A percentile compares a stretch with the other conserved stretches of the same genome.
These are phyloP conservation scores for Casuarina glauca DNA, from an alignment of 306 rosid genomes.

Conservation along the genomic window DNA sequence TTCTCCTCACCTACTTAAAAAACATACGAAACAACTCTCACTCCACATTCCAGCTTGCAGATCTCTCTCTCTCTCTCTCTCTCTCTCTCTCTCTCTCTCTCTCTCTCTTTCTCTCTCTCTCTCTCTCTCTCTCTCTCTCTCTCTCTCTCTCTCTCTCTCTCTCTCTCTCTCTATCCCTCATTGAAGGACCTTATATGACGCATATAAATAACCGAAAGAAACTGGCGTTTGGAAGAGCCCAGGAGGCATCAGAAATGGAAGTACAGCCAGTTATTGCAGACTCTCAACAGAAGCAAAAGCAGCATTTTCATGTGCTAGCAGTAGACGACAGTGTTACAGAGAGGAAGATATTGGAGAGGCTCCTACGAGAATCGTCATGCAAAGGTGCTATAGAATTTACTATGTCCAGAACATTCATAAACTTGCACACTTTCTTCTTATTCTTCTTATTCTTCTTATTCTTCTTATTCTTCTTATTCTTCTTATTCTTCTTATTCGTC, in stretches of 20 bases:
- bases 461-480: not conserved
- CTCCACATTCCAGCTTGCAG: not conserved
- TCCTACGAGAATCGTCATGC: conserved; percentile 72
- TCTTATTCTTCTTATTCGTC: not conserved
- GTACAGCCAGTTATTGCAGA: conserved; percentile 39
- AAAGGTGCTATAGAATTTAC: conserved; percentile 43
- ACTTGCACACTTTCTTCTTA: not conserved
- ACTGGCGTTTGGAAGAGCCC: not conserved
- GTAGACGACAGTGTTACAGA: conserved; percentile 85
- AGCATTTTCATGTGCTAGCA: conserved; percentile 91
- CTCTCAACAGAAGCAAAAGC: conserved; percentile 19
- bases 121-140: not conserved
- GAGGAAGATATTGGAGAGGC: conserved; percentile 83
- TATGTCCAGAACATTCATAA: not conserved
- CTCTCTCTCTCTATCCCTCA: too few species aligned
- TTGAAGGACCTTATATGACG: too few species aligned
- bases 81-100: too few species aligned
- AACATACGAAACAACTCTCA: conserved; percentile 31
- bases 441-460: not conserved
- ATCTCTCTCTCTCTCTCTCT: conserved; percentile 11
- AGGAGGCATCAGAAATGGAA: conserved; percentile 25
- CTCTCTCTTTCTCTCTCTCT: too few species aligned
- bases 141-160: too few species aligned
- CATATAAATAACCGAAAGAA: too few species aligned
- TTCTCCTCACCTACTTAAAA: conserved; percentile 35